Conservation (phyloP, 2,329 filamentous ascomycete genomes). For the Sarocladiaceae sp. region DNA sequence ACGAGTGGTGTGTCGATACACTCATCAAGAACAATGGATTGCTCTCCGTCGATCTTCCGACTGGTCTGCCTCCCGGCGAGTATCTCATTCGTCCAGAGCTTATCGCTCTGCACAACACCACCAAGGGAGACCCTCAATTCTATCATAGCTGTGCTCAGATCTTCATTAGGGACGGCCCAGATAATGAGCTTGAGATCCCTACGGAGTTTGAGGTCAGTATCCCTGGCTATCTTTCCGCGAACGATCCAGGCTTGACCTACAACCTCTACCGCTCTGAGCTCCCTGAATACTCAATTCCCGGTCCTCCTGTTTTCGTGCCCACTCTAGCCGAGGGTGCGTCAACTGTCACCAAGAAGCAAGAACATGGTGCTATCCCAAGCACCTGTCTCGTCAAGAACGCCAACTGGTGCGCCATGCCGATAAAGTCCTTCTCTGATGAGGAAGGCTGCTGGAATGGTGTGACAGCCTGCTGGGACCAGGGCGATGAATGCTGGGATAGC, state of each 20-base stretch:
- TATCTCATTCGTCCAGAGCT: constrained; percentile 71
- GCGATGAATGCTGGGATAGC: constrained; percentile 52
- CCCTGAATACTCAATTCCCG: constrained; percentile 47
- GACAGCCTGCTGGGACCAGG: constrained; percentile 55
- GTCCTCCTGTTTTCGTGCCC: constrained; percentile 49
- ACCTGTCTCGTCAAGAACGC: constrained; percentile 61
- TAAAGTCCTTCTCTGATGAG: constrained; percentile 49
- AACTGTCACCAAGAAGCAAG: constrained; percentile 12
- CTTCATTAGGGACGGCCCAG: constrained; percentile 48
- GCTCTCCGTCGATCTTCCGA: constrained; percentile 58
- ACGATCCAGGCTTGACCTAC: constrained; percentile 54
- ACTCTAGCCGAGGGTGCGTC: constrained; percentile 12
- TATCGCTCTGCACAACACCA: constrained; percentile 61
- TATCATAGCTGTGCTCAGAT: constrained; percentile 71
- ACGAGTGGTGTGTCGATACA: constrained; percentile 67
- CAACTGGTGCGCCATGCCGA: constrained; percentile 67
- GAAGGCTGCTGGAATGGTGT: constrained; percentile 56
- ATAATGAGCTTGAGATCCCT: constrained; percentile 43
- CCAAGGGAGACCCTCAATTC: constrained; percentile 62
- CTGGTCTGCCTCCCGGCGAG: constrained; percentile 57
- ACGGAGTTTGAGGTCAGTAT: constrained; percentile 53
- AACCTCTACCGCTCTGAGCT: constrained; percentile 54
- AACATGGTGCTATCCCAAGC: constrained; percentile 47
- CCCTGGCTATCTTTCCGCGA: constrained; percentile 57
- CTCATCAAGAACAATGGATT: constrained; percentile 62